phyloP scores from a whole-genome alignment of 2,329 filamentous ascomycete species.

The Tolypocladium sp. region DNA sequence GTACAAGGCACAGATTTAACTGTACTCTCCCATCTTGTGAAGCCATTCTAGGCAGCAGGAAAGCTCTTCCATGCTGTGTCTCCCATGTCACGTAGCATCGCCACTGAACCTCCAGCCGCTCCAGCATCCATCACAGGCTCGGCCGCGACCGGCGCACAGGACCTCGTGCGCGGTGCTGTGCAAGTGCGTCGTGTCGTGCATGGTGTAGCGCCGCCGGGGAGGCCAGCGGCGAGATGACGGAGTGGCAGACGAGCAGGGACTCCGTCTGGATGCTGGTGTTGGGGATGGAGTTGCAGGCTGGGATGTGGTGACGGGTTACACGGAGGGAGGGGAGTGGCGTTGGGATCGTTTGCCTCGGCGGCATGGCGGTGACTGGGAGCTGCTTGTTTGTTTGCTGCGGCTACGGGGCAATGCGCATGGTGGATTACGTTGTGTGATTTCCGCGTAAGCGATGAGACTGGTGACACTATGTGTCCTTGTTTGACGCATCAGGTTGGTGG shows the following conservation, averaged over 20 bases:
- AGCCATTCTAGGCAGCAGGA: neutral
- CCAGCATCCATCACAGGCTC: conserved; percentile 3
- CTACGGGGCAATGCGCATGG: neutral
- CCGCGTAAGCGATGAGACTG: neutral
- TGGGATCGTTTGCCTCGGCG: neutral
- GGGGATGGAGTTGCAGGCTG: conserved; percentile 44
- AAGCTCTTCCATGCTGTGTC: neutral
- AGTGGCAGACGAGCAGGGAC: conserved; percentile 58
- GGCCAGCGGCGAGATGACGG: conserved; percentile 36
- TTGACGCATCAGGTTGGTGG: neutral
- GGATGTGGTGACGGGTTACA: neutral
- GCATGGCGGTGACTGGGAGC: neutral
- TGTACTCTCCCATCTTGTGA: neutral
- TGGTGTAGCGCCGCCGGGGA: conserved; percentile 56
- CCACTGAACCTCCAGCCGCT: neutral
- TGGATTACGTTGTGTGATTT: neutral
- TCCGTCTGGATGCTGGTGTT: conserved; percentile 57
- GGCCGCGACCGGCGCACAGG: conserved; percentile 47
- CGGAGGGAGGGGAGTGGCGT: conserved; percentile 32
- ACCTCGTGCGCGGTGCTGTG: conserved; percentile 61
- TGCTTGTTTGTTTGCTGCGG: neutral
- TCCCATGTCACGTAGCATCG: neutral
- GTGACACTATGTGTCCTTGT: too few relatives aligned
- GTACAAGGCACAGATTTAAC: neutral
- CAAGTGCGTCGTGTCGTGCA: conserved; percentile 59